phyloP scores from a whole-genome alignment of 2,329 filamentous ascomycete species.

The Venturia effusa region DNA sequence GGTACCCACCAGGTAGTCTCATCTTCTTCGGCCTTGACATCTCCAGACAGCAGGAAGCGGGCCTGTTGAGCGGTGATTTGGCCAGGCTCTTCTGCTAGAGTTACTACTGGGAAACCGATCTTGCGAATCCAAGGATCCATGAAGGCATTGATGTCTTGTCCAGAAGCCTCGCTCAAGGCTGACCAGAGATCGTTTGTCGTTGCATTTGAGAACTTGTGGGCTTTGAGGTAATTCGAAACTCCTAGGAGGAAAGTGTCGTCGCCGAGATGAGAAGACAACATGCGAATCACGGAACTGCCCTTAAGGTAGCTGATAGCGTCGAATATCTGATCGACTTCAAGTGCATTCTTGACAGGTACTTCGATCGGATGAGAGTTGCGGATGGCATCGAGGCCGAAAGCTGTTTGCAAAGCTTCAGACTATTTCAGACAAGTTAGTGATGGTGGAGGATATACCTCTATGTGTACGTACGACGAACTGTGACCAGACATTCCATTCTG shows the following conservation, averaged over 20 bases:
- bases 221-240: conserved; percentile 79
- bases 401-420: conserved; percentile 86
- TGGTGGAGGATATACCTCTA: conserved; percentile 37
- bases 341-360: conserved; percentile 82
- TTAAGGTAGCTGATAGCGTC: conserved; percentile 95
- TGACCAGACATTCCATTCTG: conserved; percentile 93
- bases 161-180: conserved; percentile 76
- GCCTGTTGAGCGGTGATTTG: conserved; percentile 76
- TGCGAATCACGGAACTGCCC: conserved; percentile 90
- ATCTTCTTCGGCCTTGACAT: conserved; percentile 85
- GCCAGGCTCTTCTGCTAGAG: conserved; percentile 70
- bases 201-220: conserved; percentile 79
- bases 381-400: conserved; percentile 80
- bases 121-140: conserved; percentile 95
- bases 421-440: conserved; percentile 30
- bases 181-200: conserved; percentile 87
- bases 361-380: conserved; percentile 93
- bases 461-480: conserved; percentile 71
- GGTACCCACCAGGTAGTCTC: conserved; percentile 94
- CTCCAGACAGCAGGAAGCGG: conserved; percentile 83
- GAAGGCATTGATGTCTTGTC: conserved; percentile 71
- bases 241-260: conserved; percentile 82
- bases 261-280: conserved; percentile 85
- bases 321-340: conserved; percentile 97
- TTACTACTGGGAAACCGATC: conserved; percentile 88